Percentiles rank a stretch among this genome's conserved stretches.
These are phyloP conservation scores for Xylariaceae sp. DNA, from an alignment of 2,329 filamentous ascomycete genomes.

Conservation along the genomic window DNA sequence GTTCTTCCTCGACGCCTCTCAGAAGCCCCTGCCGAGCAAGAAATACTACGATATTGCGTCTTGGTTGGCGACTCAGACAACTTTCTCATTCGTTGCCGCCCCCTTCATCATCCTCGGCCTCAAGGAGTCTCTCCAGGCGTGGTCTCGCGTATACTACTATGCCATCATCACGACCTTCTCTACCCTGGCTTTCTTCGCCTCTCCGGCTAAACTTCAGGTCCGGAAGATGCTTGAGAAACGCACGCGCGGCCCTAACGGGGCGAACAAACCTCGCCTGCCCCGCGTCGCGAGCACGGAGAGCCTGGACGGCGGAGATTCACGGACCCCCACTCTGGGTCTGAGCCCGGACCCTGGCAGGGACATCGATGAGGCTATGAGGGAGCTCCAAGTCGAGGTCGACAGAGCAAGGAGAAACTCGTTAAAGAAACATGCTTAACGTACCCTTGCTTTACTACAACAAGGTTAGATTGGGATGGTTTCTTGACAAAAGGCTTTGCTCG, in stretches of 20 bases:
- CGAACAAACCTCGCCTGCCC: conserved; percentile 39
- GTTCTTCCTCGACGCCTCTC: conserved; percentile 80
- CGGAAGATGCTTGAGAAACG: conserved; percentile 55
- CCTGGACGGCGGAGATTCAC: conserved; percentile 37
- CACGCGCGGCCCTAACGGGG: conserved; percentile 41
- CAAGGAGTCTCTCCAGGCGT: conserved; percentile 64
- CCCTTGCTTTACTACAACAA: too few species aligned
- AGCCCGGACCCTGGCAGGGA: conserved; percentile 71
- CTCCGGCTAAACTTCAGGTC: conserved; percentile 63
- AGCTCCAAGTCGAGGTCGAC: conserved; percentile 70
- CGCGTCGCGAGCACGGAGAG: conserved; percentile 54
- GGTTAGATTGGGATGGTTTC: too few species aligned
- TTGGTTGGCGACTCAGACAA: conserved; percentile 70
- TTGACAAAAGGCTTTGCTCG: too few species aligned
- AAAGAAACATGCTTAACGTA: conserved; percentile 5
- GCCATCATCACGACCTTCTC: conserved; percentile 60
- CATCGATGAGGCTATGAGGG: conserved; percentile 70
- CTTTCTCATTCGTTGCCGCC: conserved; percentile 73
- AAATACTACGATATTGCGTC: conserved; percentile 79
- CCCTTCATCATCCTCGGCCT: conserved; percentile 83
- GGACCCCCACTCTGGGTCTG: conserved; percentile 68
- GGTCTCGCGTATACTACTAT: conserved; percentile 88
- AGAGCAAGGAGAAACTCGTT: conserved; percentile 33
- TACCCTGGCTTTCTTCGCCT: conserved; percentile 71
- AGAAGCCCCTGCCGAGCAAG: conserved; percentile 64